Base-by-base conservation (phyloP, 148 eudicot genomes). In the Rhododendron henanense region DNA sequence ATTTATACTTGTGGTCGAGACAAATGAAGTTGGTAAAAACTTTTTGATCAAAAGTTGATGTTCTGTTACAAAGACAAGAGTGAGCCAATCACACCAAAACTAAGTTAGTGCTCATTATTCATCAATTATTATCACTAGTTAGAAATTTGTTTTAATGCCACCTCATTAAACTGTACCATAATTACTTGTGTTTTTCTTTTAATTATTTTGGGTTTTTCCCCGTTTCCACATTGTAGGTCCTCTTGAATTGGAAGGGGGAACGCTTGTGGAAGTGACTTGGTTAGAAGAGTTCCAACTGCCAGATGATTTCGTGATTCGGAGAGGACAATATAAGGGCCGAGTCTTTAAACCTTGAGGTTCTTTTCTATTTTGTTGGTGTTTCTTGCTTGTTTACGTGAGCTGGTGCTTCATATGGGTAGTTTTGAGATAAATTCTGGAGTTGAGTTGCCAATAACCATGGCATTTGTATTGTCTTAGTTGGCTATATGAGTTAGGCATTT, bases 271-370 rank as follows among this genome's bases (percentile, higher is more conserved):
- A 18, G 81, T 91, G 87, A 85, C 89, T 85, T 91, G 93, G 93
- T 89, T 91, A 65, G 93, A 89, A 86, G 91, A 89, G 84, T 88
- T 83, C 65, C 91, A 89, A 78, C 91, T 88, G n/a, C 91, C 93
- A 7, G 93, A 89, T 79, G 93, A 89, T 78, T 91, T 88, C 53
- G 91, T 89, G 84, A 88, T 91, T 15, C 84, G 87, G 59, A 89
- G 93, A 63, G 91, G 93, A 77, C 89, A 87, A 82, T 89, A 91
- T 84, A 91, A 89, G 78, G 93, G 93, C 35, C 87, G 91, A 9
- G 84, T 82, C 35, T 79, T 89, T 74, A 91, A 91, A 85, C 76
- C 88, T 51, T 89, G 69, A 89, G 44, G 74, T 6, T 61, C 35
- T 15, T 80, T 53, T 77, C 4, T 1, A n/a, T 25, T 50, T 84